Evolutionary conservation across 257 asterid species (phyloP), one percentile per base, ranked within the genome.

Genomic region (Ehretia macrophylla): DNA sequence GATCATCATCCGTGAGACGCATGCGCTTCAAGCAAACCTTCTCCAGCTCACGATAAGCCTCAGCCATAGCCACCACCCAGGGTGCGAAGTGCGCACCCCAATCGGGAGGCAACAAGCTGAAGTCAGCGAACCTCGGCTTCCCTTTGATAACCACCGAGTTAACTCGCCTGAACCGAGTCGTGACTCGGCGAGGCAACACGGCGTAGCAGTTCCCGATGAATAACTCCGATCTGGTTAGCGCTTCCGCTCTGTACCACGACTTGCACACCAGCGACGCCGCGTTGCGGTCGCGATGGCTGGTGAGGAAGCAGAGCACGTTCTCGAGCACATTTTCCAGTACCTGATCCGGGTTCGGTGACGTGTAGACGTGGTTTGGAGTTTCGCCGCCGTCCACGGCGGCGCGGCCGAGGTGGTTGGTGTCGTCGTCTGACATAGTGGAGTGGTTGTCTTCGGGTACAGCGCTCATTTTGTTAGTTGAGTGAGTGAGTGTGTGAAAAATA

Each of bases 201-300:
- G 85, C 66, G 20, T 80, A 80, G 46, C 85, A 80, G 77, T 80
- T 80, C 8, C 85, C 85, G 17, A 80, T 80, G 64, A 71, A 76
- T 19, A 80, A 42, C 16, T 80, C 85, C 61, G 83, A 80, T 77
- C 85, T 76, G 68, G 85, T 76, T n/a, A 76, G 70, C 11, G 85
- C 80, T 69, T 80, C 85, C 0, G 72, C 74, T 14, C 71, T 67
- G 66, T 65, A 71, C 85, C 85, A 80, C 10, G 83, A 76, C 62
- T 76, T 80, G 75, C 81, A 76, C 5, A 80, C 83, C 9, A 80
- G 62, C 9, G 85, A 80, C 9, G 79, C 81, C 21, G 79, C 75
- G 85, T 77, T 80, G 37, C 85, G 83, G 71, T 80, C 83, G 10
- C 70, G 67, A 14, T 81, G 68, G 17, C 75, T 70, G 14, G 72